phyloP scores from a whole-genome alignment of 2,329 filamentous ascomycete genomes.

The Fusarium goolgardi region DNA sequence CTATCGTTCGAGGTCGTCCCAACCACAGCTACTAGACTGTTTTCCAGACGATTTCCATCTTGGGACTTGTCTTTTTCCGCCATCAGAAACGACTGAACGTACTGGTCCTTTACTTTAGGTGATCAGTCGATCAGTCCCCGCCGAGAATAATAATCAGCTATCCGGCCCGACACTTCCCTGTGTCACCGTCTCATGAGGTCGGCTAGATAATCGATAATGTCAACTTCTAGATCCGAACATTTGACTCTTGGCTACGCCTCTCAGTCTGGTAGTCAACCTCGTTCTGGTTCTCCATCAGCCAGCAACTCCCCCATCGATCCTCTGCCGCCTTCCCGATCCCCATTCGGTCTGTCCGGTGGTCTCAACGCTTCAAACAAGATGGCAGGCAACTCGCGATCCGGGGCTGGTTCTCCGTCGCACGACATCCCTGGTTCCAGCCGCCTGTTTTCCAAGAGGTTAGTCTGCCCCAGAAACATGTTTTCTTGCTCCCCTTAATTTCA shows the following conservation, averaged over 20 bases:
- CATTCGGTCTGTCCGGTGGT: slow-evolving; percentile 75
- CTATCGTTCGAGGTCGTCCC: slow-evolving; percentile 23
- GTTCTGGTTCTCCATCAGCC: slow-evolving; percentile 82
- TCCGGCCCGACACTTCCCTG: slow-evolving; percentile 44
- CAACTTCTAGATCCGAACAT: slow-evolving; percentile 86
- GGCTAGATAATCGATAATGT: slow-evolving; percentile 89
- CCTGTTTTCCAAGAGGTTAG: slow-evolving; percentile 92
- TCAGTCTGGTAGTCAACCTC: slow-evolving; percentile 73
- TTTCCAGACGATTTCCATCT: slow-evolving; percentile 19
- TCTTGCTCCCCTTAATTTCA: neutral
- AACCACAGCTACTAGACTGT: slow-evolving; percentile 36
- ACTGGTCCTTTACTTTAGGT: slow-evolving; percentile 29
- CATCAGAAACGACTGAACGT: slow-evolving; percentile 34
- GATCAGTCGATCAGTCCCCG: slow-evolving; percentile 28
- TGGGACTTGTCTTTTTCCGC: slow-evolving; percentile 30
- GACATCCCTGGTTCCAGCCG: slow-evolving; percentile 79
- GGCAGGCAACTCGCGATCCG: slow-evolving; percentile 74
- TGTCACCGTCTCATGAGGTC: slow-evolving; percentile 58
- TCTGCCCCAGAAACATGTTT: slow-evolving; percentile 42
- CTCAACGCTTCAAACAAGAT: slow-evolving; percentile 70
- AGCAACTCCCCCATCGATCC: slow-evolving; percentile 85
- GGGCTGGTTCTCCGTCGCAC: slow-evolving; percentile 96
- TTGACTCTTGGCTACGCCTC: slow-evolving; percentile 85
- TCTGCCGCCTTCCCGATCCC: slow-evolving; percentile 72
- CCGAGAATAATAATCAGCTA: slow-evolving; percentile 46